Percentiles rank a stretch among this genome's conserved stretches.
These are phyloP conservation scores for Cutaneotrichosporon cavernicola DNA, from an alignment of 1,284 basidiomycete genomes.

Conservation along the genomic window DNA sequence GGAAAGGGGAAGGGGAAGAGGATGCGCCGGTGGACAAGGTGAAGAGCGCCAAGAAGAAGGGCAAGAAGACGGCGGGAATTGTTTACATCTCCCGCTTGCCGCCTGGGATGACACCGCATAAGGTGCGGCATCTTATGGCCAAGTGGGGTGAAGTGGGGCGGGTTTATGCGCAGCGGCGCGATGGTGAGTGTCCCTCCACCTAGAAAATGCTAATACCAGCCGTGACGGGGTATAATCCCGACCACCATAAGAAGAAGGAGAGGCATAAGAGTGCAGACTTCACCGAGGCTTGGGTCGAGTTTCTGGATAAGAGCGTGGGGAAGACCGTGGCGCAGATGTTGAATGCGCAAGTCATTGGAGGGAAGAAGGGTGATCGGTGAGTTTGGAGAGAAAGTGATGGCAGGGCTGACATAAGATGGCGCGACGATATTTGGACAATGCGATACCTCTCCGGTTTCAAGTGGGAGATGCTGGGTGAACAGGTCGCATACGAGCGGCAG, in stretches of 20 bases:
- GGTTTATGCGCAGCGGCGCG: constrained; percentile 84
- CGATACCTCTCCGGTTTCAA: constrained; percentile 97
- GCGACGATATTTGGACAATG: constrained; percentile 99
- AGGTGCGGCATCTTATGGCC: constrained; percentile 89
- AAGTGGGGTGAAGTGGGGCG: constrained; percentile 77
- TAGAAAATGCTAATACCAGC: constrained; percentile 25
- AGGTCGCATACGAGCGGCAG: constrained; percentile 93
- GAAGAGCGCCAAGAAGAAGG: constrained; percentile 34
- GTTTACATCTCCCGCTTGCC: constrained; percentile 95
- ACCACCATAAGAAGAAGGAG: constrained; percentile 32
- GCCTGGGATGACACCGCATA: constrained; percentile 97
- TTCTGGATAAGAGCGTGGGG: constrained; percentile 87
- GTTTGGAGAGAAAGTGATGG: constrained; percentile 12
- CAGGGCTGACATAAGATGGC: constrained; percentile 61
- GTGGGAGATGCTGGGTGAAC: constrained; percentile 98
- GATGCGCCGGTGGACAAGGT: constrained; percentile 18
- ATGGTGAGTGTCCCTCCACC: constrained; percentile 52
- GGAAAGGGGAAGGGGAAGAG: constrained; percentile 23
- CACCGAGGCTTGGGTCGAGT: constrained; percentile 98
- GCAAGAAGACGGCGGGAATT: constrained; percentile 62
- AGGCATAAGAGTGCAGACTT: constrained; percentile 83
- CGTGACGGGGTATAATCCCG: constrained; percentile 41
- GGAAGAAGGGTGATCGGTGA: constrained; percentile 71
- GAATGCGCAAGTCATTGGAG: constrained; percentile 93
- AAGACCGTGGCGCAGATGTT: constrained; percentile 89